Base-by-base conservation (phyloP, 257 asterid species). In the Solanum megistacrolobum region DNA sequence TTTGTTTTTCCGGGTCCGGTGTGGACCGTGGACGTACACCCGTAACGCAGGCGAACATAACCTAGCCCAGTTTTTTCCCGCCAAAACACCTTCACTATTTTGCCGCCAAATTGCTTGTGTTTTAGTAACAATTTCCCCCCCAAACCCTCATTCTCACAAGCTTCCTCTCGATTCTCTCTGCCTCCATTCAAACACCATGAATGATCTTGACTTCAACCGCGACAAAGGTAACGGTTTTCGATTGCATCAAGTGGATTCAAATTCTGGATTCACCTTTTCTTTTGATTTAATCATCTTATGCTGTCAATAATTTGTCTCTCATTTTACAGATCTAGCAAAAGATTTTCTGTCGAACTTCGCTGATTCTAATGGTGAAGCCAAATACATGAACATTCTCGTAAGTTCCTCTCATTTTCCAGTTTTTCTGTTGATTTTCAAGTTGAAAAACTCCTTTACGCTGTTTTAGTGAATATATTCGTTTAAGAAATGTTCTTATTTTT, bases 351-450 rank as follows among this genome's bases (percentile, higher is more conserved):
- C 92, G 3, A 89, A 97, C 85, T 97, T 96, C 85, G 92, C 96
- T 76, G 98, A 94, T 89, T 86, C 91, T 68, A 79, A 89, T 85
- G 99, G 98, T 13, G 97, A 95, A 71, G 91, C 95, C 85, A 97
- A 96, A 90, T 97, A 97, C 90, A 83, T 93, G 79, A 90, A 91
- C 83, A 90, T 97, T 83, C 95, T 97, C 18, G 99, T 97, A 78
- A 93, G 98, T 79, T 84, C 25, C 55, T 62, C 41, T 34, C 34
- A 31, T 88, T 73, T 52, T 55, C 65, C 25, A 25, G 38, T 25
- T 52, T 27, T n/a, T 75, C 34, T 71, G 46, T 6, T 73, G 82
- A 9, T 73, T 18, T 20, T 73, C 29, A 74, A 58, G 48, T 35
- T 10, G 21, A 78, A 78, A 41, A 78, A 13, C 36, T 14, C 13